A percentile compares a stretch with the other conserved stretches of the same genome.
Conservation (phyloP, 306 rosid genomes). For the Vigna reflexopilosa region DNA sequence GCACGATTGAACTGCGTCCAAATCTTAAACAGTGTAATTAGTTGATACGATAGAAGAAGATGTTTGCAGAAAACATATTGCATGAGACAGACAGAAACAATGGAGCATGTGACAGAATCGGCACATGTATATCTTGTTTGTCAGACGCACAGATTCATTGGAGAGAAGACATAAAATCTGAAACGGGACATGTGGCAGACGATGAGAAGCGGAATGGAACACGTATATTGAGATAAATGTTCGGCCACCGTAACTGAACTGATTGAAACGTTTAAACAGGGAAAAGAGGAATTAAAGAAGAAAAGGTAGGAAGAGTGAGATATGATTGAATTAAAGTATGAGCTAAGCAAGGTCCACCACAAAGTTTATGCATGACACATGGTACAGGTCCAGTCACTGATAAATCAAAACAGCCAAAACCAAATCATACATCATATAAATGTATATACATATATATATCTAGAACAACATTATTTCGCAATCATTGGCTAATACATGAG, state of each 20-base stretch:
- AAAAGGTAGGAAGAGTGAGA: constrained; percentile 38
- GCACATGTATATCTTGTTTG: background rate
- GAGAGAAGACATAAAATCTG: constrained; percentile 26
- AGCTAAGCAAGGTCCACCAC: constrained; percentile 56
- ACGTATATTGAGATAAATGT: constrained; percentile 44
- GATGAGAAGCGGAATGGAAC: constrained; percentile 38
- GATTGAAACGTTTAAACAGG: constrained; percentile 31
- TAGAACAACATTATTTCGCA: constrained; percentile 37
- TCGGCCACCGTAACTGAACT: constrained; percentile 36
- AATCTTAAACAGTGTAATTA: constrained; percentile 2
- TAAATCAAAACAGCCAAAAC: constrained; percentile 35
- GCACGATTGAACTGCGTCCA: background rate
- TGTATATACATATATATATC: background rate
- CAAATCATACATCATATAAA: constrained; percentile 21
- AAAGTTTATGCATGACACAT: constrained; percentile 50
- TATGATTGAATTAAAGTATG: constrained; percentile 56
- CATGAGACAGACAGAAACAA: background rate
- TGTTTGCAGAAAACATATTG: background rate
- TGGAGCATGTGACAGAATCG: constrained; percentile 20
- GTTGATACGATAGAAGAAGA: constrained; percentile 9
- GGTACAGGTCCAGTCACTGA: constrained; percentile 9
- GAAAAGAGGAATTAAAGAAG: constrained; percentile 24
- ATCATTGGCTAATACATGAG: constrained; percentile 43
- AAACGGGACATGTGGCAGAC: constrained; percentile 21
- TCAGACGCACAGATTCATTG: background rate